These are phyloP conservation scores for Coemansia sp. DNA, from an alignment of 192 early-diverging fungal genomes.

Conservation along the genomic window DNA sequence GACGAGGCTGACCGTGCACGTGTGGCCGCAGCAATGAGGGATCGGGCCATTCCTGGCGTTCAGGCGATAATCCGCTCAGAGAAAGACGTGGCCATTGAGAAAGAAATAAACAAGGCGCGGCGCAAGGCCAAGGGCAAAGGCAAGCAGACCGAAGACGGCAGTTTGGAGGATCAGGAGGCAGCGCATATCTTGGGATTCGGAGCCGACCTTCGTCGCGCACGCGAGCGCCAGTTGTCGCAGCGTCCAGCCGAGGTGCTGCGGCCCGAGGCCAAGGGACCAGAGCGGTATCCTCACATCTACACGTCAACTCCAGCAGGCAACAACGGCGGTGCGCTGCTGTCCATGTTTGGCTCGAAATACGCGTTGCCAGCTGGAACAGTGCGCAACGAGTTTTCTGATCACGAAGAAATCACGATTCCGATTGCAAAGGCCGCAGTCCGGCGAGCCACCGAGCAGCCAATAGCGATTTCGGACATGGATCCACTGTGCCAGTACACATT, in stretches of 20 bases:
- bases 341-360: constrained; percentile 74
- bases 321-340: constrained; percentile 65
- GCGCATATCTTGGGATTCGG: constrained; percentile 41
- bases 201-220: constrained; percentile 31
- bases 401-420: constrained; percentile 92
- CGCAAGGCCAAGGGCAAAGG: constrained; percentile 24
- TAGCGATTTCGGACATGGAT: constrained; percentile 72
- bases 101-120: constrained; percentile 26
- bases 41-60: constrained; percentile 18
- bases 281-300: constrained; percentile 81
- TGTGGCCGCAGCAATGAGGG: constrained; percentile 10
- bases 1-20: constrained; percentile 32
- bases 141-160: not conserved
- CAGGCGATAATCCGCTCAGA: constrained; percentile 30
- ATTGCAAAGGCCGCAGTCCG: constrained; percentile 64
- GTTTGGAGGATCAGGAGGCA: constrained; percentile 19
- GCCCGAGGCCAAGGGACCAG: constrained; percentile 20
- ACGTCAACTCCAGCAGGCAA: constrained; percentile 47
- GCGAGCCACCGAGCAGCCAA: constrained; percentile 60
- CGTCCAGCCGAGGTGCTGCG: constrained; percentile 27
- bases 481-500: constrained; percentile 73
- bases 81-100: constrained; percentile 33
- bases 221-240: constrained; percentile 45
- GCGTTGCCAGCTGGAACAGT: constrained; percentile 73
- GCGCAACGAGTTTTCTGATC: constrained; percentile 72